Conservation (phyloP, 1,139 yeast genomes). For the Taphrina communis region DNA sequence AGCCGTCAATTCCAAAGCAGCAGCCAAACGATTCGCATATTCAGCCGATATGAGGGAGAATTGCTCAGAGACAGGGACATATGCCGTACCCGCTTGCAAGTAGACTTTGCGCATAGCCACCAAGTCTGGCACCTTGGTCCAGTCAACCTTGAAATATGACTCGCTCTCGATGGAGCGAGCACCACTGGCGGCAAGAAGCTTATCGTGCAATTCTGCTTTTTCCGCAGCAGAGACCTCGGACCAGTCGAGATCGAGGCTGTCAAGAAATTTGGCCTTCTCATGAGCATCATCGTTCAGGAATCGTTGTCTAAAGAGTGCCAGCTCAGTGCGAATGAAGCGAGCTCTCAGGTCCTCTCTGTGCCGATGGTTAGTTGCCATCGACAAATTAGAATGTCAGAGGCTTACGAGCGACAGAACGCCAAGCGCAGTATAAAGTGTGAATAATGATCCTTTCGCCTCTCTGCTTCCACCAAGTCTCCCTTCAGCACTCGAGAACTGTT, state of each 20-base stretch:
- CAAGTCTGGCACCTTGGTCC: constrained; percentile 79
- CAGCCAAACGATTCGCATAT: constrained; percentile 62
- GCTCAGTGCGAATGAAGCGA: constrained; percentile 78
- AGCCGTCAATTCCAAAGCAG: constrained; percentile 69
- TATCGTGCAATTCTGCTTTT: constrained; percentile 58
- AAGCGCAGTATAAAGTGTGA: constrained; percentile 86
- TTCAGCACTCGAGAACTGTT: constrained; percentile 45
- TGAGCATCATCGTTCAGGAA: constrained; percentile 65
- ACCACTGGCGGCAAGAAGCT: constrained; percentile 57
- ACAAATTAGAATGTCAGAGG: neutral
- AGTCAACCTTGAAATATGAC: constrained; percentile 78
- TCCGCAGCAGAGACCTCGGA: constrained; percentile 70
- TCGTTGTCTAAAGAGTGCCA: constrained; percentile 73
- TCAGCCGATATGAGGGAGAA: constrained; percentile 69
- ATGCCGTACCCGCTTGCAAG: constrained; percentile 73
- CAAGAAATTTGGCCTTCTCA: constrained; percentile 72
- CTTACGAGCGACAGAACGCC: constrained; percentile 79
- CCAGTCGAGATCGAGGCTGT: constrained; percentile 65
- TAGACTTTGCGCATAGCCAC: constrained; percentile 73
- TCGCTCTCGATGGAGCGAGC: constrained; percentile 57
- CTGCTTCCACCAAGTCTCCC: constrained; percentile 54
- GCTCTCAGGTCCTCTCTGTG: constrained; percentile 71
- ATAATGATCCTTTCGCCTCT: constrained; percentile 85
- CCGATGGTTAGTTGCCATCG: neutral
- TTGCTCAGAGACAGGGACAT: constrained; percentile 83